Conservation (phyloP, 805 yeast species). For the Pichia deserticola region DNA sequence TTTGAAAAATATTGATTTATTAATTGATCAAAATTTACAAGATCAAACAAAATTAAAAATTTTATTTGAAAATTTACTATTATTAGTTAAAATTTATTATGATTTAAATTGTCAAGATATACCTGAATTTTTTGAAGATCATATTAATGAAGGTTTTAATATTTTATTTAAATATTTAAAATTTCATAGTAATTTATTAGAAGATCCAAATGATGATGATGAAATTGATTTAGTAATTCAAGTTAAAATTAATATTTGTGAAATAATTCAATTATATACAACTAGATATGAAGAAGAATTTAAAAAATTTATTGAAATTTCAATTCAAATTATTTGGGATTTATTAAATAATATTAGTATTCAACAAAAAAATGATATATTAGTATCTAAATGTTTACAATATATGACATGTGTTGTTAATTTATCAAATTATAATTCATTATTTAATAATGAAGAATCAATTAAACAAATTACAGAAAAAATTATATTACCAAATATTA, state of each 20-base stretch:
- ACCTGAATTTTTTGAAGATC: constrained; percentile 96
- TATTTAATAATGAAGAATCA: constrained; percentile 53
- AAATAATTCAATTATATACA: constrained; percentile 75
- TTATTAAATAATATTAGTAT: constrained; percentile 57
- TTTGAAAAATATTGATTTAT: constrained; percentile 57
- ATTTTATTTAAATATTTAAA: constrained; percentile 74
- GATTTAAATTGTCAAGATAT: constrained; percentile 97
- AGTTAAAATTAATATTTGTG: constrained; percentile 77
- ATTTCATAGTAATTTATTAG: constrained; percentile 48
- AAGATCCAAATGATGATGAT: constrained; percentile 54
- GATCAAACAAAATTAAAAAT: constrained; percentile 47
- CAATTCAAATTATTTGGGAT: constrained; percentile 79
- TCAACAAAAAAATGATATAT: constrained; percentile 74
- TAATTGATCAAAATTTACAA: constrained; percentile 40
- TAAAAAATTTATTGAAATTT: constrained; percentile 65
- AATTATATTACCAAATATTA: constrained; percentile 82
- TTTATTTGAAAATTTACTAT: constrained; percentile 60
- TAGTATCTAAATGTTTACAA: constrained; percentile 72
- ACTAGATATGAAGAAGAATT: constrained; percentile 90
- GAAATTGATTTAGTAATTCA: constrained; percentile 63
- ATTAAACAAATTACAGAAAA: constrained; percentile 73
- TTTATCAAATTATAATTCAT: constrained; percentile 56
- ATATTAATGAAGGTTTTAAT: constrained; percentile 67
- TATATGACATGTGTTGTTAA: constrained; percentile 78
- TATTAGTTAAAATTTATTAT: constrained; percentile 74